Base-by-base conservation (phyloP, 768 basidiomycete genomes). In the Tricholoma furcatifolium region DNA sequence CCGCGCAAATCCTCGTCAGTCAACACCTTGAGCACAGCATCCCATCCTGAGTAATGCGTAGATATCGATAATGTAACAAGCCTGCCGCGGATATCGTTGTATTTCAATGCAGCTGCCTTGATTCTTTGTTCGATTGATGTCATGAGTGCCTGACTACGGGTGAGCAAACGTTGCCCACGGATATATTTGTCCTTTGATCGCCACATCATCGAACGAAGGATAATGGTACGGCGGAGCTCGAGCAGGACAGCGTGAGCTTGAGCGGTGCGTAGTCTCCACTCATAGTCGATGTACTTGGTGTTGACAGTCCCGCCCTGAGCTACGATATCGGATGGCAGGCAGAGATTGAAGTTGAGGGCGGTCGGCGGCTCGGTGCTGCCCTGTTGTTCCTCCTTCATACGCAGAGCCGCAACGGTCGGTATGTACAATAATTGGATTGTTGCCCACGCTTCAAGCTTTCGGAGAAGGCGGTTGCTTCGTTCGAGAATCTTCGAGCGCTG, bases 401-500 rank as follows among this genome's bases (percentile, higher is more conserved):
- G 51, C 4, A 59, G 27, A 2, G 47, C 34, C 0, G 51, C 50
- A 1, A 57, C 53, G 2, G 15, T 43, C 4, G 68, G 69, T 27
- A 68, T 68, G 32, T 71, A 70, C 1, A 70, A 48, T 6, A 57
- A 44, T 43, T 70, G 70, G 11, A 68, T 53, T 1, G 15, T 32
- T 3, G 40, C 41, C 70, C 70, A 72, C 0, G 63, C 60, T 17
- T 67, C 58, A 11, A 71, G 64, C 21, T 59, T 57, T 14, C 60
- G 45, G 21, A 47, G 52, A 1, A 73, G 52, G 1, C 46, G 23
- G 34, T 62, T 65, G 0, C 51, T 54, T 1, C 58, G 57, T 48
- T 68, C 64, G n/a, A 65, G 51, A 4, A 71, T 12, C 44, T 68
- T 69, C 9, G 63, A 50, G 11, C 55, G 42, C 47, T 74, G 69